Conservation (phyloP, 2,329 filamentous ascomycete species). For the Nannizziopsis barbatae region DNA sequence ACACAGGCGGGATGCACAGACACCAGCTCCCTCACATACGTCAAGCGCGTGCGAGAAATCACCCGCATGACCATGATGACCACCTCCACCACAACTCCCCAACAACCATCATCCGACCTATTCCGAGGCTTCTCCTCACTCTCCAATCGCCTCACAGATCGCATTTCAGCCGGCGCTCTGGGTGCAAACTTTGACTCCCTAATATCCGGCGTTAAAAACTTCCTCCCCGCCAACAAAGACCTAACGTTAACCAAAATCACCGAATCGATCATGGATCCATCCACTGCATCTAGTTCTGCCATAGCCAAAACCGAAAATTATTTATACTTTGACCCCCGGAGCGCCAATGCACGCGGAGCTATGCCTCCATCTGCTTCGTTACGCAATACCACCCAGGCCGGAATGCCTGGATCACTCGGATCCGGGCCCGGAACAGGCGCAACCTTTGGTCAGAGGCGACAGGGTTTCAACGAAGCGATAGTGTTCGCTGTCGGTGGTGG, state of each 20-base stretch:
- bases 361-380: slow-evolving; percentile 60
- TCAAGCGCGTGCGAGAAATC: slow-evolving; percentile 82
- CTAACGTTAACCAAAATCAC: slow-evolving; percentile 96
- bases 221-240: slow-evolving; percentile 90
- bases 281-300: slow-evolving; percentile 76
- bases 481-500: slow-evolving; percentile 94
- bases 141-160: slow-evolving; percentile 81
- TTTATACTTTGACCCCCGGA: slow-evolving; percentile 91
- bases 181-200: slow-evolving; percentile 83
- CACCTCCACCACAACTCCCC: slow-evolving; percentile 59
- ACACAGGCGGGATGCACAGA: slow-evolving; percentile 60
- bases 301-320: slow-evolving; percentile 96
- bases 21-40: slow-evolving; percentile 66
- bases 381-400: slow-evolving; percentile 36
- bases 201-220: slow-evolving; percentile 94
- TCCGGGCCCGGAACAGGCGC: slow-evolving; percentile 58
- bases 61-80: slow-evolving; percentile 98
- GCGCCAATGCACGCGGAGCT: slow-evolving; percentile 81
- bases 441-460: slow-evolving; percentile 79
- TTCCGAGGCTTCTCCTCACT: slow-evolving; percentile 91
- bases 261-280: slow-evolving; percentile 94
- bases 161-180: slow-evolving; percentile 82
- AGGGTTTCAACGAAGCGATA: slow-evolving; percentile 80
- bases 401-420: slow-evolving; percentile 37
- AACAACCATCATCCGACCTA: slow-evolving; percentile 51